These are phyloP conservation scores for Geotrichum europaeum DNA, from an alignment of 1,139 yeast genomes.

Conservation along the genomic window DNA sequence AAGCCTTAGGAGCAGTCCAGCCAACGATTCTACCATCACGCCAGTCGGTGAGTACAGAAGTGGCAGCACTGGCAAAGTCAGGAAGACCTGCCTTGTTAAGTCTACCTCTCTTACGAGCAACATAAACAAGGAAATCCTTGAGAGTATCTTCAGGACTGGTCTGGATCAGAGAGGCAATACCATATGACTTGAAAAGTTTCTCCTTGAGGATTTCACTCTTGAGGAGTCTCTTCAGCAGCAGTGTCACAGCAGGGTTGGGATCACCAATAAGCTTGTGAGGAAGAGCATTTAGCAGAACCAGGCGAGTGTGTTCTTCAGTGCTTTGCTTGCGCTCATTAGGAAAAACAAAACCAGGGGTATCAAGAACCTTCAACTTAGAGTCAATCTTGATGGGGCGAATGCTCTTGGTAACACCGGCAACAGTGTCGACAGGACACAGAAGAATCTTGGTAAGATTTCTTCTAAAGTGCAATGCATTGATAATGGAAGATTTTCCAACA, in stretches of 20 bases:
- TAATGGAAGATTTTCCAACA: slow-evolving; percentile 90
- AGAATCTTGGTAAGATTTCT: slow-evolving; percentile 45
- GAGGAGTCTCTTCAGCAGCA: slow-evolving; percentile 69
- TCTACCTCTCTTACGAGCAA: slow-evolving; percentile 89
- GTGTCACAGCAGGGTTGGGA: slow-evolving; percentile 73
- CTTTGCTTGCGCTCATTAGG: slow-evolving; percentile 54
- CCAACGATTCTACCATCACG: slow-evolving; percentile 92
- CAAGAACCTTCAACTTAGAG: slow-evolving; percentile 77
- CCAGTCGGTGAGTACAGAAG: slow-evolving; percentile 86
- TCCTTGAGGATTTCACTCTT: slow-evolving; percentile 57
- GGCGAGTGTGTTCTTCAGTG: slow-evolving; percentile 73
- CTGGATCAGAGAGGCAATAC: slow-evolving; percentile 72
- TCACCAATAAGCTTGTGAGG: slow-evolving; percentile 83
- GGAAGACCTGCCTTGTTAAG: slow-evolving; percentile 92
- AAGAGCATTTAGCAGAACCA: slow-evolving; percentile 80
- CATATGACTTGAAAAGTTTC: slow-evolving; percentile 64
- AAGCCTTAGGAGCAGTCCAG: slow-evolving; percentile 72
- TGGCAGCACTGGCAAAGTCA: slow-evolving; percentile 78
- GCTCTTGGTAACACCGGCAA: slow-evolving; percentile 93
- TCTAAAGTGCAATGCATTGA: slow-evolving; percentile 80
- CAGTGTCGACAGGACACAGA: slow-evolving; percentile 95
- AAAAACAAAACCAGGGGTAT: slow-evolving; percentile 97
- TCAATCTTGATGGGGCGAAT: slow-evolving; percentile 90
- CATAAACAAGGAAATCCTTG: slow-evolving; percentile 81
- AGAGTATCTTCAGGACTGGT: slow-evolving; percentile 34